A percentile compares a stretch with the other conserved stretches of the same genome.
Evolutionary conservation across 1,284 basidiomycete species (phyloP).

Genomic region (Malassezia restricta): DNA sequence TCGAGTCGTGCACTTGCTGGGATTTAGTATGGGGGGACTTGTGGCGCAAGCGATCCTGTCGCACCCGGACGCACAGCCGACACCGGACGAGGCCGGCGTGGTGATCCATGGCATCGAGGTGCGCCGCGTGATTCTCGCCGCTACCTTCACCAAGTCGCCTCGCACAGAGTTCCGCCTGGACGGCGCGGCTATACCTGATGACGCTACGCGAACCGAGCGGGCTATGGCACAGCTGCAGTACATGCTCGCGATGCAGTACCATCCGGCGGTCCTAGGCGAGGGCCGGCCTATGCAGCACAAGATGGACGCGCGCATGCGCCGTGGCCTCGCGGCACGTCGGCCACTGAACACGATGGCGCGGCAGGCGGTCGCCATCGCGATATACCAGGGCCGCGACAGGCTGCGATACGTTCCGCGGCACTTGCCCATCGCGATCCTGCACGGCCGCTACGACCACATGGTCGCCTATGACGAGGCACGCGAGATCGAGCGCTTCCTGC

Average conservation of each 20-base stretch:
- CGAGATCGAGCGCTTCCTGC: conserved; percentile 18
- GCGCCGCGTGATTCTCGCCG: conserved; percentile 23
- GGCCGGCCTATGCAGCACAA: background rate
- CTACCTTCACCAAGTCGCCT: conserved; percentile 40
- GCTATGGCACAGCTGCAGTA: conserved; percentile 19
- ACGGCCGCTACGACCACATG: conserved; percentile 36
- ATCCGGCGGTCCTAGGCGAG: conserved; percentile 18
- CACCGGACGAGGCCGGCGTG: conserved; percentile 4
- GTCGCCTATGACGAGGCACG: conserved; percentile 29
- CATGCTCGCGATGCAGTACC: conserved; percentile 34
- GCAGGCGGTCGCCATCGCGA: conserved; percentile 19
- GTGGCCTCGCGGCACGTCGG: conserved; percentile 11
- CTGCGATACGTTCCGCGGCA: conserved; percentile 19
- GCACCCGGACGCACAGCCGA: conserved; percentile 11
- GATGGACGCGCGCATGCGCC: background rate
- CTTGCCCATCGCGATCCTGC: conserved; percentile 24
- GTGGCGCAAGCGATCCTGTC: conserved; percentile 32
- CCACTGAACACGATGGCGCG: conserved; percentile 14
- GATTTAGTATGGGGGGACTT: conserved; percentile 42
- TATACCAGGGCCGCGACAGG: conserved; percentile 14
- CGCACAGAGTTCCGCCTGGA: conserved; percentile 21
- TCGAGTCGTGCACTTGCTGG: conserved; percentile 24
- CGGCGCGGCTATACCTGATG: conserved; percentile 6
- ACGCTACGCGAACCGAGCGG: conserved; percentile 12
- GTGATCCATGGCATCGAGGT: conserved; percentile 19